Conservation (phyloP, 2,329 filamentous ascomycete species). For the Aspergillus sp. region DNA sequence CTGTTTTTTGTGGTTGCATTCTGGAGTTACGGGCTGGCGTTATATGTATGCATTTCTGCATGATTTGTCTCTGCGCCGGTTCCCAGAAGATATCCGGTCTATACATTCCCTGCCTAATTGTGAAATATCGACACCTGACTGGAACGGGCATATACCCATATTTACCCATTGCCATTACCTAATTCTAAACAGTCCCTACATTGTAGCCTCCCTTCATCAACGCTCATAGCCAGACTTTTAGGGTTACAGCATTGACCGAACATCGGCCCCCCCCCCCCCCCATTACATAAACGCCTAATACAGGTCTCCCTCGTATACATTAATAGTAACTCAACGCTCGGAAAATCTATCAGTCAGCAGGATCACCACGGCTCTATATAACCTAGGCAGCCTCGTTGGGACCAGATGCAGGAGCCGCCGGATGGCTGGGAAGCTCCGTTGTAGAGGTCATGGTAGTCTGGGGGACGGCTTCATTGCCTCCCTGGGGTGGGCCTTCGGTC, state of each 20-base stretch:
- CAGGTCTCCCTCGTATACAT: conserved; percentile 3
- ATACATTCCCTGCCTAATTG: too few relatives aligned
- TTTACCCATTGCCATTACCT: too few relatives aligned
- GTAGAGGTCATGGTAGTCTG: background rate
- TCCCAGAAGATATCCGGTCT: too few relatives aligned
- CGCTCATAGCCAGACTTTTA: background rate
- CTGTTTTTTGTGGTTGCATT: background rate
- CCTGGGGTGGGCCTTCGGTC: background rate
- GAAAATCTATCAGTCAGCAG: conserved; percentile 2
- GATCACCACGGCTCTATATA: background rate
- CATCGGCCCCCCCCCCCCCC: conserved; percentile 1
- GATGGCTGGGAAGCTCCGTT: background rate
- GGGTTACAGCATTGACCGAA: background rate
- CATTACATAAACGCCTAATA: conserved; percentile 5
- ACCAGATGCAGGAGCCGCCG: background rate
- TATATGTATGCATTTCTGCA: background rate
- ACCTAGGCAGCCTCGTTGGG: background rate
- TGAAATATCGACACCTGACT: too few relatives aligned
- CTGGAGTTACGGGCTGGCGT: conserved; percentile 1
- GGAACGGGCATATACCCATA: too few relatives aligned
- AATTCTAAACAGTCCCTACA: too few relatives aligned
- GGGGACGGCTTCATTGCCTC: background rate
- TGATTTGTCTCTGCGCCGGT: too few relatives aligned
- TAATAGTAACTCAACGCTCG: conserved; percentile 4
- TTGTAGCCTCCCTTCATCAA: too few relatives aligned